Base-by-base conservation (phyloP, 225 moss, liverwort and hornwort genomes). In the Climacium dendroides region DNA sequence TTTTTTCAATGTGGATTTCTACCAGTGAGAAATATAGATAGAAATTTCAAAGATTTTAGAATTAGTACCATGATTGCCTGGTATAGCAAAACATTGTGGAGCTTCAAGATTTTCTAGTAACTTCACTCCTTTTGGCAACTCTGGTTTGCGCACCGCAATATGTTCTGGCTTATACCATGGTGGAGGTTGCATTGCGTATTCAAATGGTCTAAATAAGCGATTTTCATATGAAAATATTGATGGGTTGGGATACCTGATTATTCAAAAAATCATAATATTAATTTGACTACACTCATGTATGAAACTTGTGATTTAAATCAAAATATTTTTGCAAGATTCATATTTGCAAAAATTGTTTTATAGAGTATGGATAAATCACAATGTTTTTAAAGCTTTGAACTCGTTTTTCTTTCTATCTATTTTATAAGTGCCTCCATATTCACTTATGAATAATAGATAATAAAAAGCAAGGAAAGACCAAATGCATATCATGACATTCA, bases 31-130 rank as follows among this genome's bases (percentile, higher is more conserved):
- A 19, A 0, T 61, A 28, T 28, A 1, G 9, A 7, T 71, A 25
- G 25, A 35, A 1, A 20, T 12, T 6, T 43, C 1, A 8, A 78
- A 13, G 2, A 30, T 22, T 34, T 34, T 25, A 30, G 35, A 39
- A 66, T 24, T 50, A 19, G 6, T 83, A 93, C 92, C 94, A 75
- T 94, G 94, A 87, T 94, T 94, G 9, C 94, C 92, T 2, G 92
- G 93, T n/a, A 94, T 94, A 4, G 94, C 93, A 90, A 94, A 94
- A 67, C 93, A 91, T 84, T 94, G 94, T 5, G 94, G 93, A 72
- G 88, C 93, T 63, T 92, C 92, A 66, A 93, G 50, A 45, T 91
- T 81, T 87, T 94, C 90, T 26, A 94, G 17, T 48, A 67, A 74
- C 22, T 91, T 77, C 14, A 91, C 78, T 73, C 90, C 89, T 85